Base-by-base conservation (phyloP, 2,329 filamentous ascomycete species). In the Phoma herbarum region DNA sequence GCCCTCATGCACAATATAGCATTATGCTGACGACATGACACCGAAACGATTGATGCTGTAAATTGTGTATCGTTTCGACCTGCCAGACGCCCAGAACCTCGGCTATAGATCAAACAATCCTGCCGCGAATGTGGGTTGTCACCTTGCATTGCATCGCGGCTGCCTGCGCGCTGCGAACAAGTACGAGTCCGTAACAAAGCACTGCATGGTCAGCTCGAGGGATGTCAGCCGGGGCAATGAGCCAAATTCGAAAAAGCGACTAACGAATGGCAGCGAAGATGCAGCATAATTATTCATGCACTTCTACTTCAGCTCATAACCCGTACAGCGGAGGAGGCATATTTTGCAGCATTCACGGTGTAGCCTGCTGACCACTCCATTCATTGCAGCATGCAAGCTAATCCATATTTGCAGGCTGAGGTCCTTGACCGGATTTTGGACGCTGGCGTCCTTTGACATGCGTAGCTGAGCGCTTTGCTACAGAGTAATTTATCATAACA, bases 51-150 rank as follows among this genome's bases (percentile, higher is more conserved):
- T n/a, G 2, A 20, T 5, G 23, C 2, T 22, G 45, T 16, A n/a
- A 46, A 11, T 26, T 22, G 12, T 18, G 22, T 28, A 45, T 46
- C 18, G 22, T n/a, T 12, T 41, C 31, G n/a, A 45, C 12, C 3
- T 23, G 25, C 10, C 11, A 11, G 29, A 26, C 16, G 3, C 26
- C 33, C 25, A n/a, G 8, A 22, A 35, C n/a, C 31, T 41, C 25
- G 26, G 47, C 33, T 28, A 42, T 60, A 10, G 28, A 53, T 11
- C 14, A 37, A 37, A 18, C 5, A 37, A 43, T 59, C 61, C 56
- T 61, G 61, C 61, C 61, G 60, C 49, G 50, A 22, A 25, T 60
- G 60, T 54, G 65, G 48, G 50, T 47, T 42, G 43, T 64, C 51
- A 64, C 61, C 56, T 45, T 63, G 60, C 65, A 63, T 62, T 39